phyloP scores from a whole-genome alignment of 805 yeast genomes.

The Tetrapisispora phaffii region DNA sequence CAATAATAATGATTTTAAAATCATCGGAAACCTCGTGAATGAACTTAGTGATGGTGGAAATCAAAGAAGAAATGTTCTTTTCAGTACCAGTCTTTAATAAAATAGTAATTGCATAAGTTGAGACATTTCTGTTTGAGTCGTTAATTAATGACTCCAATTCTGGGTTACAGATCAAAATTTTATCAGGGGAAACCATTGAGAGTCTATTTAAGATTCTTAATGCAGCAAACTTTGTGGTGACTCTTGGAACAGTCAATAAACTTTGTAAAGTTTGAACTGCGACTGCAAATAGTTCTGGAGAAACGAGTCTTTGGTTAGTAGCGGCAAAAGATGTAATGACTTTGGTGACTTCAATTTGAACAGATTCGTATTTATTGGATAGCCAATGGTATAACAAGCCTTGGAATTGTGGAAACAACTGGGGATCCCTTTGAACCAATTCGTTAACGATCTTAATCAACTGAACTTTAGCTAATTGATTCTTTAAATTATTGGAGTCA shows the following conservation, averaged over 20 bases:
- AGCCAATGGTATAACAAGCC: conserved; percentile 60
- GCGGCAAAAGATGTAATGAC: conserved; percentile 36
- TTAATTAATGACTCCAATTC: conserved; percentile 82
- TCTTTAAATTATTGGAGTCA: conserved; percentile 52
- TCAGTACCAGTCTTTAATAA: conserved; percentile 89
- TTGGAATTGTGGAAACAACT: conserved; percentile 37
- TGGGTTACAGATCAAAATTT: conserved; percentile 64
- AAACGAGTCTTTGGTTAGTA: conserved; percentile 43
- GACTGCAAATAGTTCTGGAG: conserved; percentile 54
- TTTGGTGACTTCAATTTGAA: conserved; percentile 86
- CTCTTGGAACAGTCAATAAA: conserved; percentile 77
- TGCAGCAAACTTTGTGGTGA: conserved; percentile 86
- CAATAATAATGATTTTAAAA: conserved; percentile 87
- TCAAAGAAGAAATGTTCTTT: conserved; percentile 78
- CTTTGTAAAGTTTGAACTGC: conserved; percentile 69
- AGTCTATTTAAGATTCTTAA: conserved; percentile 79
- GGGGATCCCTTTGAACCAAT: conserved; percentile 61
- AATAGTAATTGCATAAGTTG: conserved; percentile 95
- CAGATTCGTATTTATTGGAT: conserved; percentile 76
- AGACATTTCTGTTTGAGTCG: conserved; percentile 82
- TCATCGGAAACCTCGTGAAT: conserved; percentile 94
- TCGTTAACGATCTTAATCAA: conserved; percentile 73
- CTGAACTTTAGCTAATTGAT: conserved; percentile 77
- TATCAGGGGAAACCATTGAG: conserved; percentile 74
- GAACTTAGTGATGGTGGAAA: conserved; percentile 75